phyloP scores from a whole-genome alignment of 768 basidiomycete species.

The Neoboletus subvelutipes region DNA sequence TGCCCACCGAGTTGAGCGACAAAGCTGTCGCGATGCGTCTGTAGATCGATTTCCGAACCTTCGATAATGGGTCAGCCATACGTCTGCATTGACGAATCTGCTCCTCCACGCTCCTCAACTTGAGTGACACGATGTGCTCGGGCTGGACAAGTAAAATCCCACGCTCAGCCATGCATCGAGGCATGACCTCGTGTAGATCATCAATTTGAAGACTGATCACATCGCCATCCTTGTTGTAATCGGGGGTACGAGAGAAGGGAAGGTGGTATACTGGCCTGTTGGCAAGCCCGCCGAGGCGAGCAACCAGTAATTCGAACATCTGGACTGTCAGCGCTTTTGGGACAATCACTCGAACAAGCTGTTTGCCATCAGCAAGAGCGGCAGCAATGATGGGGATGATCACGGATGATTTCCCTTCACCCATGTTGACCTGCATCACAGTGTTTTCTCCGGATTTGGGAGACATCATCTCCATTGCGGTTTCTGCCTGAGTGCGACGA shows the following conservation, averaged over 20 bases:
- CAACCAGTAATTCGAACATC: too few relatives aligned
- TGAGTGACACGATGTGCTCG: slow-evolving; percentile 49
- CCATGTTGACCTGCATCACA: slow-evolving; percentile 52
- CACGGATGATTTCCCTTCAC: slow-evolving; percentile 49
- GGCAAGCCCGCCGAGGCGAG: too few relatives aligned
- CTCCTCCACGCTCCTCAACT: slow-evolving; percentile 41
- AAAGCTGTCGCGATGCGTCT: background rate
- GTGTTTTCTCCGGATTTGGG: slow-evolving; percentile 37
- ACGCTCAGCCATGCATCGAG: slow-evolving; percentile 34
- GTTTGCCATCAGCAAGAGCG: too few relatives aligned
- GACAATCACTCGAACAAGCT: slow-evolving; percentile 33
- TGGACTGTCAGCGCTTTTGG: slow-evolving; percentile 31
- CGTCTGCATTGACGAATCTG: slow-evolving; percentile 6
- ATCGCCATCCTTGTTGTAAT: background rate
- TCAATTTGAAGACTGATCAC: slow-evolving; percentile 5
- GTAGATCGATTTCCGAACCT: background rate
- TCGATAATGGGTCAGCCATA: slow-evolving; percentile 15
- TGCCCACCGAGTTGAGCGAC: background rate
- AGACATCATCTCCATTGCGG: slow-evolving; percentile 44
- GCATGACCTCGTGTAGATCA: slow-evolving; percentile 32
- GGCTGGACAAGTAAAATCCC: slow-evolving; percentile 49
- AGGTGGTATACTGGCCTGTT: slow-evolving; percentile 17
- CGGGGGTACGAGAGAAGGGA: slow-evolving; percentile 44
- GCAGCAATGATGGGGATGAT: slow-evolving; percentile 28
- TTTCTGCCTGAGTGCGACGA: slow-evolving; percentile 34